Evolutionary conservation across 345 rosid genomes (phyloP), one percentile per base, ranked within the genome.

Genomic region (Noccaea bulbosa): DNA sequence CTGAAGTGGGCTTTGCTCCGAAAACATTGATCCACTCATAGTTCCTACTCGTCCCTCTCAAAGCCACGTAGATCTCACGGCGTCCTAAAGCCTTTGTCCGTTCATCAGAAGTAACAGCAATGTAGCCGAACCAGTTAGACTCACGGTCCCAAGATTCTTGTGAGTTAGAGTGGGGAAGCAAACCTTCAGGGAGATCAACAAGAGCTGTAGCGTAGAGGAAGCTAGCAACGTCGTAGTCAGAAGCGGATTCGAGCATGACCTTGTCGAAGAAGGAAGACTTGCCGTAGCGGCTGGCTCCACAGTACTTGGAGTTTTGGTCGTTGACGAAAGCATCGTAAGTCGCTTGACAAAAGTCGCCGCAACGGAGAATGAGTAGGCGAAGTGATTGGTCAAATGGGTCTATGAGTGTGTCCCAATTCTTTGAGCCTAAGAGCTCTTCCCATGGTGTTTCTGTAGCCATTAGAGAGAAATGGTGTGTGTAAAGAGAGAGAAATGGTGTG

Each of bases 121-220:
- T 82, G 83, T 86, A 93, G 53, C 97, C 97, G 34, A 93, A 86
- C 98, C 98, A 93, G 81, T 93, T 93, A 12, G 97, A 87, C 69
- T 93, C 98, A n/a, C 93, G 88, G 80, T 93, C 98, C 92, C 98
- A 88, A 5, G 90, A 78, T 34, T 90, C 97, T 3, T 93, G 79
- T 4, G 97, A 86, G 39, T 40, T 76, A 5, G 97, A 86, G 56
- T 60, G 92, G 73, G 90, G 87, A 49, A 93, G 70, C 76, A 93
- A 81, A 39, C 86, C 86, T 76, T 86, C 80, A 0, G 85, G 82
- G 45, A 78, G 41, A 65, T 83, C 68, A 50, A 92, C 79, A 3
- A 83, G 89, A 11, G 96, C 95, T 1, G 96, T 88, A 66, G 83
- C 98, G 49, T 92, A 92, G 59, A 92, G 92, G 46, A 88, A 92